phyloP scores from a whole-genome alignment of 176 grass and related monocot genomes.

The Oryza meridionalis region DNA sequence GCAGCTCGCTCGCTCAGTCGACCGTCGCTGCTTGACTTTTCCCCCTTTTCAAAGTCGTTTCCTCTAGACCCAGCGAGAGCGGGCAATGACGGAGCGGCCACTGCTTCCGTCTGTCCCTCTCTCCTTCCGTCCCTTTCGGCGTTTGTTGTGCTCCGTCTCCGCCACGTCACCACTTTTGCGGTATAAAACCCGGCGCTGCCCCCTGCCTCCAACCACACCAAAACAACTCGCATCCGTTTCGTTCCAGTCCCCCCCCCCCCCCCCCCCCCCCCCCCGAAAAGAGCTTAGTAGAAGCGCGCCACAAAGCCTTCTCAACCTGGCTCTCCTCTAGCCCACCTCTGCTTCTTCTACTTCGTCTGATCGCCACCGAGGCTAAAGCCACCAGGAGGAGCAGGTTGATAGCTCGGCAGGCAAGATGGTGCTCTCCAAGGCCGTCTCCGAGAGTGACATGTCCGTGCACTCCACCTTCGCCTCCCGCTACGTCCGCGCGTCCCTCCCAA shows the following conservation, averaged over 20 bases:
- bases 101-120: background rate
- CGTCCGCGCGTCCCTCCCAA: constrained; percentile 79
- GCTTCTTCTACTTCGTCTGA: background rate
- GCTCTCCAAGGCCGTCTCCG: constrained; percentile 67
- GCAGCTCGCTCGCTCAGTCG: no score
- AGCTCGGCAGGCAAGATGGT: constrained; percentile 36
- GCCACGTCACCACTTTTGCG: no score
- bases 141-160: background rate
- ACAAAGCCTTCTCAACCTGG: background rate
- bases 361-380: background rate
- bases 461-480: constrained; percentile 98
- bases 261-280: background rate
- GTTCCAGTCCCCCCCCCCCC: background rate
- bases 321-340: background rate
- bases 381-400: background rate
- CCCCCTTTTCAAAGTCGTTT: background rate
- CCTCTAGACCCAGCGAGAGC: no score
- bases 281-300: background rate
- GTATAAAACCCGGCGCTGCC: background rate
- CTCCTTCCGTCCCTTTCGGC: background rate
- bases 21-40: background rate
- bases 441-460: constrained; percentile 80
- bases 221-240: background rate
- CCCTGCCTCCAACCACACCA: background rate
- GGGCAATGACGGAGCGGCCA: no score